Base-by-base conservation (phyloP, 495 filamentous ascomycete genomes). In the Penicillium soppii region DNA sequence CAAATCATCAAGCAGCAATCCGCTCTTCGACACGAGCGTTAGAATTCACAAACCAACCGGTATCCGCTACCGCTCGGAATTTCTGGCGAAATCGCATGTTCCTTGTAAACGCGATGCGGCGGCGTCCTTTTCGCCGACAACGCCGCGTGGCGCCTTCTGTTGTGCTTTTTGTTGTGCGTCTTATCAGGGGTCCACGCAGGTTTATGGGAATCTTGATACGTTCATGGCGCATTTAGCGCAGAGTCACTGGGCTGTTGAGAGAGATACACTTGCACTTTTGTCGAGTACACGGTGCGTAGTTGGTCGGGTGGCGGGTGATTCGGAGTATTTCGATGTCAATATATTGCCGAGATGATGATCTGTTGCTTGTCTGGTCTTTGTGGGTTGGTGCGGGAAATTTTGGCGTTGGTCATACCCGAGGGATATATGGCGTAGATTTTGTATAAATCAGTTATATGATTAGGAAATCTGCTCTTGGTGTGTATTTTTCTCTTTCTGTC, bases 31-130 rank as follows among this genome's bases (percentile, higher is more conserved):
- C 45, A 53, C 49, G 3, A 50, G 54, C 12, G 43, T 76, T 8
- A 57, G 62, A n/a, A 57, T 48, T 2, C 61, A 58, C 16, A 16
- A 48, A 3, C 43, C 60, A 5, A 65, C 62, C 19, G 72, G 74
- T 0, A 69, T 81, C 29, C 62, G 62, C 10, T 81, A 74, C 50
- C 68, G 74, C 5, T 78, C 71, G 72, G 51, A 66, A n/a, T 81
- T 80, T 50, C 62, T 81, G 26, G 75, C 76, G 13, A 80, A 80
- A 60, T 68, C 57, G 4, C 76, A 81, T 56, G 58, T 77, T 20
- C 56, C 57, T 13, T 57, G 51, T 23, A 71, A 67, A 50, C 60
- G 54, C 1, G 42, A 22, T 5, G 23, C 36, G 20, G 43, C 47
- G 4, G 30, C 47, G 0, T 39, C 33, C 9, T 62, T 62, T 35